Evolutionary conservation across 257 asterid genomes (phyloP), one percentile per base, ranked within the genome.

Genomic region (Ophiorrhiza pumila): DNA sequence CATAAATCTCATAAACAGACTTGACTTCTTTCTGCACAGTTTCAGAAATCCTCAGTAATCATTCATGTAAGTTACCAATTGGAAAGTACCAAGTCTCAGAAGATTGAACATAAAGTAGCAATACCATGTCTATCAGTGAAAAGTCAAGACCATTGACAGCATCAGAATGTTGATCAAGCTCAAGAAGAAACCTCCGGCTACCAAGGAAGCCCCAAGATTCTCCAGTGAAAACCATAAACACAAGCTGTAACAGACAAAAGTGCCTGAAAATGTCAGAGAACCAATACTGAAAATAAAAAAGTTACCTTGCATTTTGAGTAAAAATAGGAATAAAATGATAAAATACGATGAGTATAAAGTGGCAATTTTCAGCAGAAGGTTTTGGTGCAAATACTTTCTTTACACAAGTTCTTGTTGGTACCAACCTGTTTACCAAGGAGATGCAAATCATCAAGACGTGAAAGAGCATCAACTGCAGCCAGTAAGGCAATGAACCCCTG

Each of bases 171-270:
- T 78, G 88, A 77, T 95, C 97, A 73, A 86, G 85, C 83, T 92
- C 99, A 52, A 83, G 81, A 81, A 95, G 85, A 76, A 95, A 82
- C 87, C 98, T 89, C 73, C 95, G 83, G 89, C 99, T 95, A 39
- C 99, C 99, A 64, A 95, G 88, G 82, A 90, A 92, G 65, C 99
- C 99, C 99, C 99, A 95, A 70, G 96, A 82, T 83, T 95, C 99
- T 72, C 99, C 99, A 57, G 99, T 95, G 87, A 95, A 81, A 82
- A 88, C 92, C 78, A 87, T 83, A 87, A 91, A 95, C 61, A 90
- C 97, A 80, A 95, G 93, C 99, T 95, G 91, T 77, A 74, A 73
- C 65, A 84, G 63, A 69, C 65, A 68, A 56, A 74, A 55, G 56
- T 25, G 23, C 59, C 15, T 15, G 15, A 25, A 65, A 79, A 35